phyloP scores from a whole-genome alignment of 75 land plant genomes.

The Pseudotsuga menziesii region DNA sequence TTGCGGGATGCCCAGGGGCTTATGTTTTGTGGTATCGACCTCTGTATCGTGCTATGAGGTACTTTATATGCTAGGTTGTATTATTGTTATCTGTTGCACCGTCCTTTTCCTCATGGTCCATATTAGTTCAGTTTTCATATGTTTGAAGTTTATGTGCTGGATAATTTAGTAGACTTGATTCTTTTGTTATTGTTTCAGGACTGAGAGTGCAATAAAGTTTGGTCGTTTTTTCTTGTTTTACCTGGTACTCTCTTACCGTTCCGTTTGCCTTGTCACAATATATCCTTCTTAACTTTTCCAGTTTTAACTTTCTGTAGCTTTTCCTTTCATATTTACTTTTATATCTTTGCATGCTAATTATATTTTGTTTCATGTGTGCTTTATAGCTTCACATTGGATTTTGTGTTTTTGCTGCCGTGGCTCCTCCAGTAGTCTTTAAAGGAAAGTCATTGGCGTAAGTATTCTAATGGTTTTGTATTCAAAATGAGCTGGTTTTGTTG shows the following conservation, averaged over 20 bases:
- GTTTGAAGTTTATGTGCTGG: neutral
- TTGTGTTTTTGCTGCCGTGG: slow-evolving; percentile 64
- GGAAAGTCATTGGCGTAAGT: slow-evolving; percentile 88
- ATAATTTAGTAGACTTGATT: neutral
- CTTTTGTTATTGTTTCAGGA: slow-evolving; percentile 35
- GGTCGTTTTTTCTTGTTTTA: slow-evolving; percentile 92
- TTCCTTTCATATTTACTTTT: neutral
- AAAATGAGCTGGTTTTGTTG: too few species aligned
- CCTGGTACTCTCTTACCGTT: slow-evolving; percentile 34
- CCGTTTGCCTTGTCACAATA: neutral
- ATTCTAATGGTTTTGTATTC: too few species aligned
- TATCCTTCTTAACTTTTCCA: slow-evolving; percentile 1
- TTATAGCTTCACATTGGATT: slow-evolving; percentile 76
- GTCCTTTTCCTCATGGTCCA: neutral
- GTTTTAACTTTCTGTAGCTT: neutral
- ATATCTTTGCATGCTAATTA: neutral
- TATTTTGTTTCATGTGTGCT: neutral
- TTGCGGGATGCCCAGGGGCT: slow-evolving; percentile 83
- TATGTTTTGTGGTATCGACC: slow-evolving; percentile 97
- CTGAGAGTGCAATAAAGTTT: slow-evolving; percentile 82
- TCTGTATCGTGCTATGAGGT: slow-evolving; percentile 97
- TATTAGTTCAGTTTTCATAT: neutral
- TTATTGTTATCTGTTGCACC: slow-evolving; percentile 2
- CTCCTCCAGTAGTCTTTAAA: slow-evolving; percentile 88
- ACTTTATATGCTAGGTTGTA: slow-evolving; percentile 1